Evolutionary conservation across 2,329 filamentous ascomycete species (phyloP).

Genomic region (Colletotrichum higginsianum): DNA sequence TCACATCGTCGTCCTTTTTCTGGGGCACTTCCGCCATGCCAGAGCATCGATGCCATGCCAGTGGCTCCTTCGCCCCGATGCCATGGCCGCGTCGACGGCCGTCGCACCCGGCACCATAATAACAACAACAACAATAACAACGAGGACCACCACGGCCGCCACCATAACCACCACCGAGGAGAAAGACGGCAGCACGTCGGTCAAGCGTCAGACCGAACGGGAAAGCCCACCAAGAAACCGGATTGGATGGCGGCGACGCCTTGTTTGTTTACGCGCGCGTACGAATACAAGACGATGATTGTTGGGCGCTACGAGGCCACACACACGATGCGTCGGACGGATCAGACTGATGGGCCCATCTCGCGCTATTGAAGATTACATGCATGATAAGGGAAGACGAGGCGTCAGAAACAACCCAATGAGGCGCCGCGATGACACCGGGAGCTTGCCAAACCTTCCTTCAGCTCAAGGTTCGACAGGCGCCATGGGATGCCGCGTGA

Average conservation of each 20-base stretch:
- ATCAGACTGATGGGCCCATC: constrained; percentile 27
- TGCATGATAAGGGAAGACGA: constrained; percentile 29
- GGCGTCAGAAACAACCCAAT: constrained; percentile 37
- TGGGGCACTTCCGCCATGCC: constrained; percentile 25
- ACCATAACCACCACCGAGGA: not conserved
- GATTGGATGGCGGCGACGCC: constrained; percentile 26
- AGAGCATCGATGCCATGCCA: constrained; percentile 31
- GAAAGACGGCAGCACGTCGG: constrained; percentile 21
- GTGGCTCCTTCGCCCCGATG: constrained; percentile 14
- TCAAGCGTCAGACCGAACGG: constrained; percentile 14
- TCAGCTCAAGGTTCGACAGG: constrained; percentile 26
- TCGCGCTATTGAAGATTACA: constrained; percentile 37
- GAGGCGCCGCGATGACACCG: constrained; percentile 20
- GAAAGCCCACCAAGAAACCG: constrained; percentile 17
- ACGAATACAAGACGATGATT: constrained; percentile 17
- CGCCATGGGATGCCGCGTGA: constrained; percentile 29
- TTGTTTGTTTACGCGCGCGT: constrained; percentile 39
- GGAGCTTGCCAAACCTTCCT: constrained; percentile 25
- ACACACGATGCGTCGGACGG: constrained; percentile 14
- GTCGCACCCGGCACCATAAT: constrained; percentile 5
- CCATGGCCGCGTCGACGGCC: constrained; percentile 32
- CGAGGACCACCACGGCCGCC: not conserved
- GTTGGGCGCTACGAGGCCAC: constrained; percentile 19
- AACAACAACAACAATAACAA: constrained; percentile 20
- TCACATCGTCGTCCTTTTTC: constrained; percentile 17